Evolutionary conservation across 768 basidiomycete species (phyloP).

Genomic region (Neoboletus magnificus): DNA sequence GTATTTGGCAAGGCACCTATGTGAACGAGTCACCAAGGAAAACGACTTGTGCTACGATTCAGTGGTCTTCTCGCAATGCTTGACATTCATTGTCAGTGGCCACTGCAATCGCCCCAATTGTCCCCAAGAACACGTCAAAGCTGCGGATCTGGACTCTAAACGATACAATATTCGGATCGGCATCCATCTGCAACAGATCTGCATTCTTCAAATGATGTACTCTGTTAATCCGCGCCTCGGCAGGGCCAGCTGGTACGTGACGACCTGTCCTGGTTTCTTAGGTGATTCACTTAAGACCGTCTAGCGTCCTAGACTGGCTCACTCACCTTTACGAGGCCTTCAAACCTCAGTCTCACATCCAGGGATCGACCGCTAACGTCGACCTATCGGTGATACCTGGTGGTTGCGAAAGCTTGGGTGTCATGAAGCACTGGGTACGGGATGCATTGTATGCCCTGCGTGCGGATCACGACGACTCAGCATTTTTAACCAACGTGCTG

Average conservation of each 20-base stretch:
- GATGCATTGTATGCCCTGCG: conserved; percentile 36
- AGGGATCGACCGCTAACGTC: conserved; percentile 43
- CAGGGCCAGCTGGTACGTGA: conserved; percentile 3
- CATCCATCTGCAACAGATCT: conserved; percentile 47
- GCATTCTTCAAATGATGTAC: conserved; percentile 39
- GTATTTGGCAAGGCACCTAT: conserved; percentile 27
- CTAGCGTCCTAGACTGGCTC: conserved; percentile 36
- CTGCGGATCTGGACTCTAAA: conserved; percentile 19
- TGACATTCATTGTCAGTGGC: conserved; percentile 12
- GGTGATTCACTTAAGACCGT: too few species aligned
- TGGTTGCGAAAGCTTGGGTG: conserved; percentile 31
- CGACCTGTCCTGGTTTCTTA: background rate
- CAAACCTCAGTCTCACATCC: conserved; percentile 42
- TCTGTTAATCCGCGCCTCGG: conserved; percentile 6
- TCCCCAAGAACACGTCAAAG: conserved; percentile 33
- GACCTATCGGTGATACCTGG: conserved; percentile 38
- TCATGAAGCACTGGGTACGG: conserved; percentile 46
- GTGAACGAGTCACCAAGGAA: conserved; percentile 29
- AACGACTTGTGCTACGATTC: conserved; percentile 30
- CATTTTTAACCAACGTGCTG: conserved; percentile 41
- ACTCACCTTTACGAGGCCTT: conserved; percentile 46
- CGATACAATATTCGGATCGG: conserved; percentile 41
- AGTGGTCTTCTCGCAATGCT: conserved; percentile 38
- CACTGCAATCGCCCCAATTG: conserved; percentile 35
- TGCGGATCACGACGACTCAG: background rate